phyloP scores from a whole-genome alignment of 2,329 filamentous ascomycete genomes.

The Calonectria pseudoturangicola region DNA sequence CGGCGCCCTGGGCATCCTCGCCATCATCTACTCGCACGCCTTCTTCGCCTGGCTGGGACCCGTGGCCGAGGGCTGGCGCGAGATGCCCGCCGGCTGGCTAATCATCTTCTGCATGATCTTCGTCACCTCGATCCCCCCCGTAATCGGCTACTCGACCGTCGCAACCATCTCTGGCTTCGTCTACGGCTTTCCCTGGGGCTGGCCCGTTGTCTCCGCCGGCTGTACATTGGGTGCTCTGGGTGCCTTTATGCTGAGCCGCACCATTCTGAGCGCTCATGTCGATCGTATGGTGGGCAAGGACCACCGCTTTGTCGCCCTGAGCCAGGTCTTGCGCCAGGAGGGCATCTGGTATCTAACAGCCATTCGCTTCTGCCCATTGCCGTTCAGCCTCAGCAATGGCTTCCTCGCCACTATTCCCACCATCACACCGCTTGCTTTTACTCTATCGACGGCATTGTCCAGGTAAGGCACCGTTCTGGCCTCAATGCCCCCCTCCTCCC shows the following conservation, averaged over 20 bases:
- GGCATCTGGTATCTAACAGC: conserved; percentile 92
- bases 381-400: conserved; percentile 94
- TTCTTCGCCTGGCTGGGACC: conserved; percentile 87
- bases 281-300: conserved; percentile 87
- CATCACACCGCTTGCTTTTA: conserved; percentile 84
- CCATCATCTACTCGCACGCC: conserved; percentile 85
- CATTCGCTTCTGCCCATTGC: conserved; percentile 93
- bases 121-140: conserved; percentile 86
- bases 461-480: conserved; percentile 62
- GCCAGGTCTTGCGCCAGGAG: conserved; percentile 91
- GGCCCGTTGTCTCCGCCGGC: conserved; percentile 87
- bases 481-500: background rate
- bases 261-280: conserved; percentile 86
- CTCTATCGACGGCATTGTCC: conserved; percentile 86
- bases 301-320: conserved; percentile 90
- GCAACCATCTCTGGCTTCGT: conserved; percentile 73
- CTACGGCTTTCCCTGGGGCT: conserved; percentile 78
- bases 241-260: conserved; percentile 88
- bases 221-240: conserved; percentile 86
- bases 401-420: conserved; percentile 96
- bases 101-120: conserved; percentile 87
- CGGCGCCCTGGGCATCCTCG: conserved; percentile 77
- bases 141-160: conserved; percentile 90
- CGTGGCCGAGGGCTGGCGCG: conserved; percentile 84
- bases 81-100: conserved; percentile 81